Evolutionary conservation across 2,329 filamentous ascomycete species (phyloP), one percentile per base, ranked within the genome.

Genomic region (Pseudogymnoascus sp.): DNA sequence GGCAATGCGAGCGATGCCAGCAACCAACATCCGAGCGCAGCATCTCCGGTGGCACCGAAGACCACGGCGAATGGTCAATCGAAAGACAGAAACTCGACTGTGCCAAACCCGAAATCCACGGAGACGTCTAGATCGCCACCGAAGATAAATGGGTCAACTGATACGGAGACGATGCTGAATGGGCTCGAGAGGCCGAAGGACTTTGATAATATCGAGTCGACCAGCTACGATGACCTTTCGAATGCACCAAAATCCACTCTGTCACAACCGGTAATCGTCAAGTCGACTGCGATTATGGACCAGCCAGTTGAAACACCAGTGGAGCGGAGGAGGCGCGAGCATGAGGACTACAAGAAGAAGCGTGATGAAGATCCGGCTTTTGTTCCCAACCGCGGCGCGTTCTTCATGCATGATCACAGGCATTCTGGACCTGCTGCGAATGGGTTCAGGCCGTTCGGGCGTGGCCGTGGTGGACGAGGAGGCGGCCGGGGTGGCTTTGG

Each of bases 401-500:
- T 97, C 79, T 97, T 97, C 77, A 91, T 97, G 84, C 93, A 97
- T 74, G 94, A 97, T 72, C 90, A 94, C 70, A 84, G 91, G 64
- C 87, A 90, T 68, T 84, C 88, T 61, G 88, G 88, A n/a, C 83
- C 87, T 47, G 84, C 86, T 66, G 82, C 86, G 60, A 93, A 92
- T 74, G 88, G 88, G 60, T 91, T 93, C 74, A 81, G 89, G 62
- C 83, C 86, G 11, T 88, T 87, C 72, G 82, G 82, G 33, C 81
- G 87, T 74, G 86, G 84, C 37, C 77, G 82, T 64, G 81, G 87
- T 73, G 86, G 84, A 38, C 77, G 82, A 64, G 81, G 84, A 66
- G 79, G 83, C 74, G 90, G 85, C 58, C 74, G 74, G 68, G 80
- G 73, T 69, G 83, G 75, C 69, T 81, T 82, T 67, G 81, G 78